Evolutionary conservation across 164 flowering plant species (phyloP), one percentile per base, ranked within the genome.

Genomic region (Akebia trifoliata): DNA sequence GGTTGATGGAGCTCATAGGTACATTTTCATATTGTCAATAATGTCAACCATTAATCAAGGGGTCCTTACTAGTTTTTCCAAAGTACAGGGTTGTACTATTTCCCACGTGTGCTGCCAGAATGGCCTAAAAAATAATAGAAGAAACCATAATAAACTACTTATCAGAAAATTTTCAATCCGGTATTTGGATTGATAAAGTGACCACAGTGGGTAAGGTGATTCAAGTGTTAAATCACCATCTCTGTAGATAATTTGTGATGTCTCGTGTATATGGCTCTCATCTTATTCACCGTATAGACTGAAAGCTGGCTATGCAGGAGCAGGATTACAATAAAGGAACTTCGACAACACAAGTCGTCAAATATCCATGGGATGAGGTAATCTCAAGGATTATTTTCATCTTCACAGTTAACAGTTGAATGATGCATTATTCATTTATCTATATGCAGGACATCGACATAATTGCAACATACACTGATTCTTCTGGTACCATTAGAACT

Each of bases 391-490:
- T 5, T 4, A 42, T 28, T 6, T 20, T 30, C 11, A 45, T 0
- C 40, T 6, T 58, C 50, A 24, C n/a, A 37, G 3, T 11, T 29
- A 4, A 12, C 12, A 15, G 11, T 29, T 6, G 50, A 18, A 22
- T 3, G 28, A 24, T 25, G 2, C 14, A n/a, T 64, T 55, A 17
- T 36, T n/a, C 21, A 20, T 56, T 47, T 21, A 10, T 47, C 30
- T 58, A 42, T 10, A 18, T 71, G 69, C 82, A 90, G 97, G 85
- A 81, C 64, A 56, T 87, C 62, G 81, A 82, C 69, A 77, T 90
- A 57, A 59, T 77, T 65, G 85, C 78, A 45, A 73, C 92, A 58
- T 85, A 83, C 64, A 83, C 72, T 48, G 87, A 90, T 64, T 56
- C 76, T 50, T 81, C 81, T 73, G 97, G 97, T 29, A 65, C 67